Evolutionary conservation across 73 alveolate species (phyloP).

Genomic region (Paramecium tetraurelia): DNA sequence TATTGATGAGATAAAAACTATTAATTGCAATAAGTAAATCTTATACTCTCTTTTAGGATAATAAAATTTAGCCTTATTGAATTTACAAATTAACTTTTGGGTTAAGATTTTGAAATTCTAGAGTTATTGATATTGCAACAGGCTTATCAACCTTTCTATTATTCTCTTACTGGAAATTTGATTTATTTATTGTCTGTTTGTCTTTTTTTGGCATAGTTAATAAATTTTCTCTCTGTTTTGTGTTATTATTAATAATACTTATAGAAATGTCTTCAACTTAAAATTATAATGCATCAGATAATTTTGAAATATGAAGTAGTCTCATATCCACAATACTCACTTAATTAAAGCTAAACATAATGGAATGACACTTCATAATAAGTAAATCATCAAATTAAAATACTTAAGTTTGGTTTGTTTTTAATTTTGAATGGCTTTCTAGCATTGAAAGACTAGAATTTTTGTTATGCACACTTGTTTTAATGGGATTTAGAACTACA

Average conservation of each 20-base stretch:
- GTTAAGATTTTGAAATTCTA: not conserved
- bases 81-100: not conserved
- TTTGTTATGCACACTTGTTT: not conserved
- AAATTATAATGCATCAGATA: not conserved
- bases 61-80: not conserved
- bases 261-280: not conserved
- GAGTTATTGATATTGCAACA: not conserved
- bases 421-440: not conserved
- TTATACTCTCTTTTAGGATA: not conserved
- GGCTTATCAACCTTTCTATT: not conserved
- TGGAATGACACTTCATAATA: not conserved
- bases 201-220: constrained; percentile 21
- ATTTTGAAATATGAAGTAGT: not conserved
- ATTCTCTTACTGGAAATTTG: not conserved
- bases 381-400: not conserved
- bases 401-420: not conserved
- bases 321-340: not conserved
- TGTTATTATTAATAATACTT: not conserved
- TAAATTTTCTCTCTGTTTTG: not conserved
- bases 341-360: not conserved
- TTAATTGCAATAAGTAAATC: not conserved
- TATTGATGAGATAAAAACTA: not conserved
- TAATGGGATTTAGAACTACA: not conserved
- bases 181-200: not conserved
- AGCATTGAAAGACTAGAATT: not conserved